Conservation (phyloP, 805 yeast genomes). For the Yamadazyma olivae region DNA sequence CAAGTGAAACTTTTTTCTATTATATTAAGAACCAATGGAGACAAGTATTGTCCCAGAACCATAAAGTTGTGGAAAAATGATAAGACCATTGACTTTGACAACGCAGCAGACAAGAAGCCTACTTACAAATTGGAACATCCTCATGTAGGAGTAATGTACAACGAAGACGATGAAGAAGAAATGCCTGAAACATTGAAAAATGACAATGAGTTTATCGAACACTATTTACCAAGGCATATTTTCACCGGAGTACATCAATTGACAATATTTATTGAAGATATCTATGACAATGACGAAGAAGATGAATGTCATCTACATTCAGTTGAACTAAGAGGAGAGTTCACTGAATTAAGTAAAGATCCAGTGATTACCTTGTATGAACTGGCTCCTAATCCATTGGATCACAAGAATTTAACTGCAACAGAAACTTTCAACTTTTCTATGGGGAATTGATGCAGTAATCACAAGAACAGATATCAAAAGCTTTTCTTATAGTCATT, state of each 20-base stretch:
- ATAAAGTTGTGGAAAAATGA: slow-evolving; percentile 74
- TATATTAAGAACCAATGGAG: slow-evolving; percentile 62
- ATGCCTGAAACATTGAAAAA: slow-evolving; percentile 28
- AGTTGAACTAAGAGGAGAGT: slow-evolving; percentile 79
- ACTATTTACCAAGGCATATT: slow-evolving; percentile 68
- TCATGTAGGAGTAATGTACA: slow-evolving; percentile 46
- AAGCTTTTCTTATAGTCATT: no score
- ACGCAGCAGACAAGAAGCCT: slow-evolving; percentile 46
- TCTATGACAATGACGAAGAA: slow-evolving; percentile 49
- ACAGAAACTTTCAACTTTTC: slow-evolving; percentile 9
- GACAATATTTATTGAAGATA: slow-evolving; percentile 64
- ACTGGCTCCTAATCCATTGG: slow-evolving; percentile 89
- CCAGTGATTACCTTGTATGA: slow-evolving; percentile 82
- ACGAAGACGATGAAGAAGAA: slow-evolving; percentile 38
- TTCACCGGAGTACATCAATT: slow-evolving; percentile 70
- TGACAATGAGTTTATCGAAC: slow-evolving; percentile 69
- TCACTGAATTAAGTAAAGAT: slow-evolving; percentile 51
- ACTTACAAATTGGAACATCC: slow-evolving; percentile 62
- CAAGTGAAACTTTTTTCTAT: slow-evolving; percentile 72
- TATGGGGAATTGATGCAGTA: slow-evolving; percentile 4
- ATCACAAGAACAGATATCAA: no score
- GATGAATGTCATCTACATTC: slow-evolving; percentile 59
- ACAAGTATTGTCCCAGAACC: slow-evolving; percentile 62
- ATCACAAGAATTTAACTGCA: slow-evolving; percentile 50
- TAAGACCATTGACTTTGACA: slow-evolving; percentile 69